Conservation (phyloP, 768 basidiomycete genomes). For the Mycena albidolilacea region DNA sequence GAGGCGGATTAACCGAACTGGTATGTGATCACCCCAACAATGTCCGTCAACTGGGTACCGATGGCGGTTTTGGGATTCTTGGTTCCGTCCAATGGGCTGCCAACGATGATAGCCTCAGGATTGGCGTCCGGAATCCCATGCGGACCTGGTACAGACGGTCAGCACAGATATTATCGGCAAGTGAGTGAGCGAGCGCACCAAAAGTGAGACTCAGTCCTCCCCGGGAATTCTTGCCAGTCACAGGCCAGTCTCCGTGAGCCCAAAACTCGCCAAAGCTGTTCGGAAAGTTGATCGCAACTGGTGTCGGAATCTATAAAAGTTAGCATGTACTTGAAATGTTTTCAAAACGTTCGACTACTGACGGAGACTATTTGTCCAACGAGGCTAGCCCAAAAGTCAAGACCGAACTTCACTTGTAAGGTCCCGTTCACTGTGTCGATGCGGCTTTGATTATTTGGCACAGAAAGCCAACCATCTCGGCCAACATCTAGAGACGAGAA, state of each 20-base stretch:
- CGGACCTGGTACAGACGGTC: slow-evolving; percentile 51
- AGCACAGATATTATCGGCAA: slow-evolving; percentile 7
- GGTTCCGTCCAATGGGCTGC: slow-evolving; percentile 66
- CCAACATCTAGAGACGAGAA: slow-evolving; percentile 67
- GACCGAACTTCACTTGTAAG: slow-evolving; percentile 63
- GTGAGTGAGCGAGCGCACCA: slow-evolving; percentile 47
- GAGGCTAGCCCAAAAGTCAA: slow-evolving; percentile 78
- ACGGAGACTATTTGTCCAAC: slow-evolving; percentile 69
- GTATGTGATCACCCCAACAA: slow-evolving; percentile 70
- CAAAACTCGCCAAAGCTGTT: slow-evolving; percentile 71
- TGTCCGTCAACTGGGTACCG: slow-evolving; percentile 62
- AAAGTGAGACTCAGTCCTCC: slow-evolving; percentile 69
- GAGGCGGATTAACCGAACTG: slow-evolving; percentile 56
- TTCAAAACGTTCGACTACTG: too few relatives aligned
- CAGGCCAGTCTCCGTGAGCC: slow-evolving; percentile 71
- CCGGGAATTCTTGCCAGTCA: slow-evolving; percentile 67
- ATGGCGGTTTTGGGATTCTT: slow-evolving; percentile 64
- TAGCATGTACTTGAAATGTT: too few relatives aligned
- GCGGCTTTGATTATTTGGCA: slow-evolving; percentile 67
- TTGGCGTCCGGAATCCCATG: slow-evolving; percentile 70
- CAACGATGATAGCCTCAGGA: slow-evolving; percentile 70
- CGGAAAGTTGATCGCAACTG: slow-evolving; percentile 63
- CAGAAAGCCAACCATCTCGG: slow-evolving; percentile 67
- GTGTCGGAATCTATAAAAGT: slow-evolving; percentile 51
- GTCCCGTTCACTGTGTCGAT: slow-evolving; percentile 62